Base-by-base conservation (phyloP, 176 grass and related monocot species). In the Otatea glauca region DNA sequence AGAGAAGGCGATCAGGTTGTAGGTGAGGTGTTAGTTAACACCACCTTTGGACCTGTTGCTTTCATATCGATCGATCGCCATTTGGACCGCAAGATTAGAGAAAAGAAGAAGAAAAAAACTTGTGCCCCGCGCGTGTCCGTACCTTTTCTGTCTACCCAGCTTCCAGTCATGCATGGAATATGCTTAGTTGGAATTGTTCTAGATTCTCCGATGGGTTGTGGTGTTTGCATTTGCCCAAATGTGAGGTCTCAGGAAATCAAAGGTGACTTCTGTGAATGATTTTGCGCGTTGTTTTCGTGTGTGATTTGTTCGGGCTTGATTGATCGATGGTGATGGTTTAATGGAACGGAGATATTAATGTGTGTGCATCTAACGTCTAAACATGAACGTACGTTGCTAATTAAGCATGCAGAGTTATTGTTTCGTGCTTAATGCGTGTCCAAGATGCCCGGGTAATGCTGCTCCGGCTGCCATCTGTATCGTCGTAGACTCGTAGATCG, bases 1-100 rank as follows among this genome's bases (percentile, higher is more conserved):
- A 16, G 25, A 14, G 38, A 47, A 27, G 9, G 11, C 49, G 74
- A 27, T 79, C 48, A 72, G 64, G 41, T 4, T 11, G 39, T 24
- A 11, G 64, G 23, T 61, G 38, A 34, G 14, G 25, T 6, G 43
- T 32, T 37, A 50, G 71, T 87, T 71, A 82, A 87, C 39, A 47
- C 10, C 44, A 13, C 44, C 11, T 12, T 29, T 29, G 29, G 44
- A 1, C 1, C 18, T 4, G 42, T 62, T 35, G 81, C 55, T 73
- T 84, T 84, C 59, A 8, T 7, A 16, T 17, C 3, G 9, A 61
- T 50, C 58, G 18, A 8, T 42, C 80, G 41, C 79, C 44, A 9
- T 38, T 55, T 65, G 62, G 39, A 45, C 56, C 4, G 45, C 45
- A 48, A 21, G 29, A 44, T 55, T 10, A 9, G 15, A 3, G 6